Evolutionary conservation across 2,329 filamentous ascomycete genomes (phyloP), one percentile per base, ranked within the genome.

Genomic region (Hymenotorrendiella dingleyae): DNA sequence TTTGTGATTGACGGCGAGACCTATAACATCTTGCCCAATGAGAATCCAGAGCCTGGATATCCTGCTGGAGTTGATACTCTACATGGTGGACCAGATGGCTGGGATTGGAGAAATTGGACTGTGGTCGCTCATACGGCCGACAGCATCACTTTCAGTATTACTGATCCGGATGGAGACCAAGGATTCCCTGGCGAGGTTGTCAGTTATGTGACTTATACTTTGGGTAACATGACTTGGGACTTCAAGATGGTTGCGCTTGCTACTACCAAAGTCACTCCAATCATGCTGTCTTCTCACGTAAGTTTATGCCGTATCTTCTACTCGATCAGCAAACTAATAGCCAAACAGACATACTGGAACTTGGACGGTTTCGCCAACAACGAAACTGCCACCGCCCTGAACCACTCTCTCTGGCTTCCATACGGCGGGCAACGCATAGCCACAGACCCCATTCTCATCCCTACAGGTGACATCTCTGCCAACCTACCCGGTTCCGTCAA

Each of bases 101-200:
- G 85, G 82, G 84, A 89, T 61, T 86, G 74, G 66, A 74, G 83
- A 51, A 86, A 89, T 66, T 91, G 85, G 63, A 86, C 81, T 21
- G 79, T 90, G 17, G 76, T 81, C n/a, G 68, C 82, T 3, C 74
- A 87, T 64, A 80, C 55, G 9, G 63, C 69, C 35, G 70, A 71
- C 60, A 83, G 76, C 59, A 84, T 91, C 62, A 88, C 84, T 30
- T 91, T 90, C 63, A 79, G 76, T 45, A 72, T 91, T 34, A 74
- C 82, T 41, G 86, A 91, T 58, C 71, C 76, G 1, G 84, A 84
- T 61, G 84, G 83, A 53, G 74, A 83, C 59, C 72, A 86, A 62
- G 86, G 86, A 28, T 90, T 91, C 65, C 86, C 86, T 0, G 86
- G 86, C 42, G 80, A 86, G 61, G 84, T 91, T 5, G 66, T 85